Conservation (phyloP, 2,329 filamentous ascomycete species). For the Talaromyces sp. region DNA sequence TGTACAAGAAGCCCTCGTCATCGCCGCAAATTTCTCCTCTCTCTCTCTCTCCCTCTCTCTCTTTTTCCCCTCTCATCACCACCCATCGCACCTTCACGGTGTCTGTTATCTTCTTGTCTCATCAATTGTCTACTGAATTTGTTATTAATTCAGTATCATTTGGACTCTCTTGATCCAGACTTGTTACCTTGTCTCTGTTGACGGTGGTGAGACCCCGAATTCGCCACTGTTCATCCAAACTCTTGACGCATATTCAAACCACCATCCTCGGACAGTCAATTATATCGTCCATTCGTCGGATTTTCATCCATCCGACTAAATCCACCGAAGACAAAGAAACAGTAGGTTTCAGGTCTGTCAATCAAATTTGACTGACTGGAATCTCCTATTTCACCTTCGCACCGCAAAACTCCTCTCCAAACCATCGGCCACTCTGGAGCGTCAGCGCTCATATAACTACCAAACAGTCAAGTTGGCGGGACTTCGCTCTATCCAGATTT, state of each 20-base stretch:
- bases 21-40: neutral
- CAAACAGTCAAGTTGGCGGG: conserved; percentile 90
- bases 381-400: conserved; percentile 1
- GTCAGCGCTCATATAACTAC: conserved; percentile 30
- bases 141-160: too few relatives aligned
- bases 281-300: neutral
- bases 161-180: neutral
- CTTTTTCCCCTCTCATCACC: conserved; percentile 10
- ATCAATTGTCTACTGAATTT: neutral
- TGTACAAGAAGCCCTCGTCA: neutral
- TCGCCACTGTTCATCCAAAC: neutral
- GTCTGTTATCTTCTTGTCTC: conserved; percentile 1
- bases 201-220: neutral
- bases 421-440: conserved; percentile 36
- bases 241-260: neutral
- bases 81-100: conserved; percentile 12
- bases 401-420: conserved; percentile 1
- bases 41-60: neutral
- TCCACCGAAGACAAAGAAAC: neutral
- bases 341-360: neutral
- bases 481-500: conserved; percentile 64
- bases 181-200: neutral
- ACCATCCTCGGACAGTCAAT: neutral
- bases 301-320: neutral
- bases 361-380: conserved; percentile 18